Evolutionary conservation across 495 filamentous ascomycete species (phyloP), one percentile per base, ranked within the genome.

Genomic region (Hypoxylon lienhwacheense): DNA sequence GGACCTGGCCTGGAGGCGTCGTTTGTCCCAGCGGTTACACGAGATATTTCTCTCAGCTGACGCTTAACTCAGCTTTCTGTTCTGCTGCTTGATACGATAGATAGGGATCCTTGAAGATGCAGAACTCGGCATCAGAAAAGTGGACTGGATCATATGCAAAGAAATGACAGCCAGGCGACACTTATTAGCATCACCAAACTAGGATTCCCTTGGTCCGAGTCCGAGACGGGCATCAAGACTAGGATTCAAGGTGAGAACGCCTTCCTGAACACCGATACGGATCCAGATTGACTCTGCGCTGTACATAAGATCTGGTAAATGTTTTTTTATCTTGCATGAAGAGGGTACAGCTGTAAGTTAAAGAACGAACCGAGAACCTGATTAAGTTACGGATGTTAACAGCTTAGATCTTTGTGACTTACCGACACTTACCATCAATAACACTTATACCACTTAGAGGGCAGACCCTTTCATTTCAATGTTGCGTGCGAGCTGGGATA

Each of bases 191-290:
- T 4, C 17, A 32, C 25, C 40, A 52, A 25, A 52, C 58, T 51
- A 43, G 58, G 52, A 52, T 47, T 53, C 58, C 58, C 47, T 61
- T 61, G 47, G 41, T 53, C 58, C 58, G 52, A 34, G 29, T 55
- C 58, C 58, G 58, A 61, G 43, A 56, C 58, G 58, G 58, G 58
- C 58, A 61, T 61, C 42, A 52, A 40, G 42, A 25, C 22, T 47
- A 24, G 46, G 25, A 31, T 35, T n/a, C 25, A 43, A 53, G 40
- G 26, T 34, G 32, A 11, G 22, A 34, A 12, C 51, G 37, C 47
- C 40, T 56, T 37, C 52, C 48, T 22, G 39, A 37, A 44, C 42
- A 37, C 43, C 25, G 42, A 51, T 41, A 44, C 42, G 43, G 51
- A 36, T 36, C 15, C 48, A 16, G 52, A 47, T 31, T 7, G 45